Conservation (phyloP, 2,329 filamentous ascomycete genomes). For the Colletotrichum siamense region DNA sequence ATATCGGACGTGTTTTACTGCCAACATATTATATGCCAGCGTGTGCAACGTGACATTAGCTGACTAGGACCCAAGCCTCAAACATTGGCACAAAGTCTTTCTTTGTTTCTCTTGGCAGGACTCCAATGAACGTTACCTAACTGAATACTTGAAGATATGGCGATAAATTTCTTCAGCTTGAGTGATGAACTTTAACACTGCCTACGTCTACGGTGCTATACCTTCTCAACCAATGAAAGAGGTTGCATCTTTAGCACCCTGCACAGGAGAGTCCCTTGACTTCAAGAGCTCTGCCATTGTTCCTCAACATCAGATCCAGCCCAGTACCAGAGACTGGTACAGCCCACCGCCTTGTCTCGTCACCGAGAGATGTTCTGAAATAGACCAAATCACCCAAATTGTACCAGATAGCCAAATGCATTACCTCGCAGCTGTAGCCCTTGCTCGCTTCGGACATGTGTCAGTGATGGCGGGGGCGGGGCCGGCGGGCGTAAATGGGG, state of each 20-base stretch:
- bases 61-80: neutral
- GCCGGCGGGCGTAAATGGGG: neutral
- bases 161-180: neutral
- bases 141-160: neutral
- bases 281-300: too few species aligned
- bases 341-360: too few species aligned
- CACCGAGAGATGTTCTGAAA: neutral
- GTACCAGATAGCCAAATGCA: neutral
- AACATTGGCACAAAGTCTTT: neutral
- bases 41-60: neutral
- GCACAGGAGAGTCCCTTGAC: too few species aligned
- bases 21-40: neutral
- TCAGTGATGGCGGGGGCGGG: neutral
- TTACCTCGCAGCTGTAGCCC: neutral
- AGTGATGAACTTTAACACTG: rapidly evolving
- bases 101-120: neutral
- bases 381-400: neutral
- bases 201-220: neutral
- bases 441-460: neutral
- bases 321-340: too few species aligned
- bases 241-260: neutral
- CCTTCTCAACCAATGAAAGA: neutral
- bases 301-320: too few species aligned
- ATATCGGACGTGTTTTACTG: neutral
- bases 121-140: neutral